These are phyloP conservation scores for Boletus speciosus DNA, from an alignment of 768 basidiomycete genomes.

Conservation along the genomic window DNA sequence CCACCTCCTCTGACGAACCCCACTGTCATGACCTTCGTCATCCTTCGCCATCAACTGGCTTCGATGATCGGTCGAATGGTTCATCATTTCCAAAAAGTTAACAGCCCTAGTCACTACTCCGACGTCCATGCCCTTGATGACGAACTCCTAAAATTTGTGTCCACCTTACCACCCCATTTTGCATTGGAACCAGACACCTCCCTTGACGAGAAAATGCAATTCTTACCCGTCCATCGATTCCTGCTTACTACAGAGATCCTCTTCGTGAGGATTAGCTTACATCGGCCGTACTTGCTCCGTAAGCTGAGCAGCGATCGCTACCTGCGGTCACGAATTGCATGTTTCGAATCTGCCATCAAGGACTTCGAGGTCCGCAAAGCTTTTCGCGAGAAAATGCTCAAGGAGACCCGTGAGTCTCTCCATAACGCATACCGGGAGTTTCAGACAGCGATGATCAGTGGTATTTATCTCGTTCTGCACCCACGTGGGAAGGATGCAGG, in stretches of 20 bases:
- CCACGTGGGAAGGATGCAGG: slow-evolving; percentile 66
- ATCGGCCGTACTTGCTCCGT: slow-evolving; percentile 85
- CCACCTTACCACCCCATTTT: slow-evolving; percentile 75
- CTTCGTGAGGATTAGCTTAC: slow-evolving; percentile 78
- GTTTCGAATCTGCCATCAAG: slow-evolving; percentile 86
- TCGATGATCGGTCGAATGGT: slow-evolving; percentile 86
- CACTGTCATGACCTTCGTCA: slow-evolving; percentile 84
- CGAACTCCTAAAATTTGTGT: slow-evolving; percentile 74
- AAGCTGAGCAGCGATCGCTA: slow-evolving; percentile 74
- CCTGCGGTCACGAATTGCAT: slow-evolving; percentile 75
- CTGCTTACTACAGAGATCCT: slow-evolving; percentile 86
- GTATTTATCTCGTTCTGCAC: slow-evolving; percentile 80
- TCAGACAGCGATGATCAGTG: slow-evolving; percentile 85
- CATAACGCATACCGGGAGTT: slow-evolving; percentile 85
- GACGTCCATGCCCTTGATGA: slow-evolving; percentile 83
- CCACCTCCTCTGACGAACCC: slow-evolving; percentile 63
- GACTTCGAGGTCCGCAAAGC: slow-evolving; percentile 78
- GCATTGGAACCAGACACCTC: slow-evolving; percentile 72
- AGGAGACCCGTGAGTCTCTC: slow-evolving; percentile 64
- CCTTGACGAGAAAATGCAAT: slow-evolving; percentile 61
- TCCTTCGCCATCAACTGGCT: slow-evolving; percentile 79
- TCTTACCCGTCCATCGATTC: slow-evolving; percentile 81
- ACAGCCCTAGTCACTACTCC: slow-evolving; percentile 71
- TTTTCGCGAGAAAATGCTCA: slow-evolving; percentile 58
- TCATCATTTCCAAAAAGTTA: slow-evolving; percentile 88